Base-by-base conservation (phyloP, 495 filamentous ascomycete genomes). In the Xylaria acuta region DNA sequence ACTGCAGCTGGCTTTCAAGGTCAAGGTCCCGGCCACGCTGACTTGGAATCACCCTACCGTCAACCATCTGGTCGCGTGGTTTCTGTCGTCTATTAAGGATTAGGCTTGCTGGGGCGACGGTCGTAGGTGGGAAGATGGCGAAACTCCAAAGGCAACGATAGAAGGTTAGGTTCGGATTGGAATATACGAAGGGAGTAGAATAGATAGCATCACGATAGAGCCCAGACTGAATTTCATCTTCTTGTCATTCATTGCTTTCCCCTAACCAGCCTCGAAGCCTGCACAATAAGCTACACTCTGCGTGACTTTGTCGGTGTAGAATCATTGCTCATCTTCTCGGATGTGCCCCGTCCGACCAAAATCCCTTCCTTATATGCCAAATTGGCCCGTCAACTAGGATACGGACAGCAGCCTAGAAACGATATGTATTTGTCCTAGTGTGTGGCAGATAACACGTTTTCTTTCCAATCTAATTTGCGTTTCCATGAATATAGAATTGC, bases 1-100 rank as follows among this genome's bases (percentile, higher is more conserved):
- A 74, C 70, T 85, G 58, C 80, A 83, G 77, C 67, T 75, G 66
- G 64, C 70, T 6, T 72, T 84, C 32, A 70, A 73, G 51, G 72
- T 84, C 32, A 84, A 78, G 58, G 79, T 84, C 22, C 80, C 80
- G 49, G 81, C 82, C 14, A 84, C 83, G 14, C 68, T 85, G 60
- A 77, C 74, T 2, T 84, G 83, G 83, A 76, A 69, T 41, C 72
- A 75, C 69, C 82, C 82, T 0, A 84, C 82, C 3, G 79, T 83
- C 1, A 53, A 47, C 11, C 81, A 83, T 73, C 45, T 84, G 56
- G 77, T 78, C 20, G 67, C 70, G 53, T 82, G 80, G 80, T 82
- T 82, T 41, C 22, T 6, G 11, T 43, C 60, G 63, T 80, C 79
- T 67, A 83, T 63, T 16, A 27, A 43, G 38, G 60, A 63, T 16